These are phyloP conservation scores for Hypoxylon sp. DNA, from an alignment of 2,329 filamentous ascomycete species.

Conservation along the genomic window DNA sequence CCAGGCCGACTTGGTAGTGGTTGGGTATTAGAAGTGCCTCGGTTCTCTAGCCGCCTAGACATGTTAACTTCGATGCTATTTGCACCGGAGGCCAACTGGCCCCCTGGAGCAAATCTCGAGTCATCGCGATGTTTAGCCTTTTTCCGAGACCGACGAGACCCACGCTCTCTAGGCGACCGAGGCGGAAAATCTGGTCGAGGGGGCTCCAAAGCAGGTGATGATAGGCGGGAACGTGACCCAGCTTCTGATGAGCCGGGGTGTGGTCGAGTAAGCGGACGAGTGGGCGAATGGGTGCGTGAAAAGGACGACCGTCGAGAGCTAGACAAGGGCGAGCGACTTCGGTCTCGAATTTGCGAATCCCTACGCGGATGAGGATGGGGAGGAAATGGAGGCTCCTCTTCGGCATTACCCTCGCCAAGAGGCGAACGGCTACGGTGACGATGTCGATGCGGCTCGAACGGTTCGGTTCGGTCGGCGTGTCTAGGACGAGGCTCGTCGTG, in stretches of 20 bases:
- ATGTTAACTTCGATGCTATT: constrained; percentile 68
- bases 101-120: constrained; percentile 56
- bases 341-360: constrained; percentile 48
- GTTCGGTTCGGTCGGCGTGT: constrained; percentile 48
- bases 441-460: constrained; percentile 44
- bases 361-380: constrained; percentile 38
- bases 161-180: constrained; percentile 51
- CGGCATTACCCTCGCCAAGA: constrained; percentile 44
- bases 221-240: constrained; percentile 49
- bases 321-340: constrained; percentile 50
- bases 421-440: constrained; percentile 51
- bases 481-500: constrained; percentile 47
- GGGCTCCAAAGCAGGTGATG: constrained; percentile 48
- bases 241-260: constrained; percentile 48
- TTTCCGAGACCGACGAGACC: constrained; percentile 53
- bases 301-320: constrained; percentile 53
- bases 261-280: constrained; percentile 45
- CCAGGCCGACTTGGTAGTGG: constrained; percentile 55
- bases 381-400: constrained; percentile 42
- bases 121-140: constrained; percentile 59
- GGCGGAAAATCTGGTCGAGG: constrained; percentile 48
- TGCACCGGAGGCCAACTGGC: constrained; percentile 61
- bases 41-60: constrained; percentile 56
- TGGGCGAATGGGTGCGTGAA: constrained; percentile 52
- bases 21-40: constrained; percentile 58